These are phyloP conservation scores for Cyclotella cryptica DNA, from an alignment of 108 stramenopile genomes.

Conservation along the genomic window DNA sequence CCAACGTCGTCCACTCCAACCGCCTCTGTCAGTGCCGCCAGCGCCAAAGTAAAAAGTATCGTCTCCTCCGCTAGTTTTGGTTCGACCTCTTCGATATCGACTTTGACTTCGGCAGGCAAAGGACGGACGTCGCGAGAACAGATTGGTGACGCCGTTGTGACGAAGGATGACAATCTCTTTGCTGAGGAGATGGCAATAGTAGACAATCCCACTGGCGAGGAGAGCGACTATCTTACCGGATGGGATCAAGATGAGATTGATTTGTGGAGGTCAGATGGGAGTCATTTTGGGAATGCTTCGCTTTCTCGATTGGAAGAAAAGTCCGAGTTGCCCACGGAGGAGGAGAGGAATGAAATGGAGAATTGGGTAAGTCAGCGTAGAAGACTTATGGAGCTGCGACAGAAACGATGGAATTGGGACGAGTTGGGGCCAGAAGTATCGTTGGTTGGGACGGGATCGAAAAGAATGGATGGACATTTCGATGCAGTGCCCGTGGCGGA, in stretches of 20 bases:
- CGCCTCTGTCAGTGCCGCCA: not conserved
- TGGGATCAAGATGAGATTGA: conserved; percentile 65
- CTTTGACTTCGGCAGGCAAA: conserved; percentile 18
- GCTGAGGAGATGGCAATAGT: not conserved
- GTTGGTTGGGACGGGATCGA: not conserved
- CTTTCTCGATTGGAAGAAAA: not conserved
- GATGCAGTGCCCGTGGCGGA: too few species aligned
- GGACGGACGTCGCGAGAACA: not conserved
- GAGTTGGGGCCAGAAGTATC: conserved; percentile 14
- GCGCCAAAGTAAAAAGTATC: not conserved
- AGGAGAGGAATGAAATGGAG: not conserved
- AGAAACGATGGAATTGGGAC: conserved; percentile 44
- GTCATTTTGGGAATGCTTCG: not conserved
- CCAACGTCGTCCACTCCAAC: not conserved
- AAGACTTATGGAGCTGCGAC: conserved; percentile 9
- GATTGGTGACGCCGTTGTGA: not conserved
- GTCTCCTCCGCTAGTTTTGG: conserved; percentile 22
- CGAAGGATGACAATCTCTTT: not conserved
- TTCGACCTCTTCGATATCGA: conserved; percentile 27
- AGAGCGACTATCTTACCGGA: conserved; percentile 11
- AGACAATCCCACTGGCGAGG: not conserved
- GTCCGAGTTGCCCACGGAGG: not conserved
- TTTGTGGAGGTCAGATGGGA: conserved; percentile 32
- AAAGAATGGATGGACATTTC: not conserved
- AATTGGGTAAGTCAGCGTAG: conserved; percentile 31